Conservation (phyloP, 371 early-diverging fungal genomes). For the Vairimorpha ceranae region DNA sequence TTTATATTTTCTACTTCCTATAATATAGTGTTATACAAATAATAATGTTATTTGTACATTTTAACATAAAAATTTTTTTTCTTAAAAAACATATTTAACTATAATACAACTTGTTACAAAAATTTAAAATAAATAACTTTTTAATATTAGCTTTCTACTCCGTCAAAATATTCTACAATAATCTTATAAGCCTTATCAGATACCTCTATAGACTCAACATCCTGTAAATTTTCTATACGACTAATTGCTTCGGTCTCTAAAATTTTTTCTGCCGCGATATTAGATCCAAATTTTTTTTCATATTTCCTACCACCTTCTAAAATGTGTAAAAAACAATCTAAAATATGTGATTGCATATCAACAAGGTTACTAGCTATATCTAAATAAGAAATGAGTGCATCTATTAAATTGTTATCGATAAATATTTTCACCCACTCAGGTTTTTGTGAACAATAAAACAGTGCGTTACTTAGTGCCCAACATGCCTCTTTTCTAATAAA, state of each 20-base stretch:
- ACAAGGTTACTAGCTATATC: slow-evolving; percentile 63
- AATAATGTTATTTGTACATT: no score
- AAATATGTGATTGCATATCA: slow-evolving; percentile 81
- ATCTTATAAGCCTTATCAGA: slow-evolving; percentile 54
- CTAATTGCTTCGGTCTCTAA: slow-evolving; percentile 44
- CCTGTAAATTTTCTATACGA: slow-evolving; percentile 60
- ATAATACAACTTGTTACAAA: background rate
- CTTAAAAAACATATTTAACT: background rate
- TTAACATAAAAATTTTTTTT: background rate
- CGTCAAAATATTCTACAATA: slow-evolving; percentile 59
- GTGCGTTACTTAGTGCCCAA: slow-evolving; percentile 88
- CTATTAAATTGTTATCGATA: slow-evolving; percentile 78
- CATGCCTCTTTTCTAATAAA: slow-evolving; percentile 97
- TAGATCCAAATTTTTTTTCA: slow-evolving; percentile 64
- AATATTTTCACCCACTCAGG: slow-evolving; percentile 66
- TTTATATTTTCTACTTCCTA: no score
- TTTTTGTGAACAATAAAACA: slow-evolving; percentile 33
- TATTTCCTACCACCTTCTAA: slow-evolving; percentile 78
- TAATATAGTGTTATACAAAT: no score
- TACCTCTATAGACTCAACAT: slow-evolving; percentile 24
- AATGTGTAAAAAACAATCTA: slow-evolving; percentile 90
- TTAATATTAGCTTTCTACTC: slow-evolving; percentile 36
- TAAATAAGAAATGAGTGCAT: slow-evolving; percentile 82
- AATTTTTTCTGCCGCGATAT: slow-evolving; percentile 47
- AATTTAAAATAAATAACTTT: background rate